Base-by-base conservation (phyloP, 768 basidiomycete genomes). In the Russula abietina region DNA sequence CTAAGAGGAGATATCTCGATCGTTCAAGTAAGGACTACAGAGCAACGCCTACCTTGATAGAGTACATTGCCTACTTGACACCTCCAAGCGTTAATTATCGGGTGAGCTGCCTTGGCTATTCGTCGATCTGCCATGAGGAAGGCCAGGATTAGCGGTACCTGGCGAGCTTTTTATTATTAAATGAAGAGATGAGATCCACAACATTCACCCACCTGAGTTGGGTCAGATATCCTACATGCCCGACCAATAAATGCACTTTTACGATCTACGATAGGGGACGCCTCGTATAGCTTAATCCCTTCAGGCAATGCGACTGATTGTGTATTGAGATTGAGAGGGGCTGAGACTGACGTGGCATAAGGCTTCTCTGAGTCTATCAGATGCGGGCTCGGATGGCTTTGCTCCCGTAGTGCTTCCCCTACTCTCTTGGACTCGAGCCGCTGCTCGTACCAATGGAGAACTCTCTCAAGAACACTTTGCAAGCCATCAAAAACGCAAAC, bases 401-500 rank as follows among this genome's bases (percentile, higher is more conserved):
- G 85, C 56, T 81, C 86, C 53, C 87, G 76, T 30, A 81, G 61
- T 19, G 87, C 71, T 59, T 83, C 83, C 1, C 78, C 83, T 1
- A 77, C 81, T 45, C 78, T 83, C 56, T 83, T 83, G 28, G 73
- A 75, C 68, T 76, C 83, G 28, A 88, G 74, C 19, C 78, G 83
- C n/a, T 85, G 83, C 63, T 81, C 80, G 67, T 91, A 88, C 92
- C 92, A 94, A 43, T 70, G 69, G 26, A 79, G 75, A 65, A 86
- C 87, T 17, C 77, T 76, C 52, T 92, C 90, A 33, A 87, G 72
- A 11, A 89, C 82, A 68, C 78, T 84, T 73, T 93, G 90, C 30
- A 94, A 73, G 12, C 93, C 93, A 65, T 95, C 93, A 70, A 93
- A 95, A 14, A 94, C 88, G 66, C 89, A 92, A 19, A 93, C 86